Base-by-base conservation (phyloP, 768 basidiomycete species). In the Dioszegia crocea region DNA sequence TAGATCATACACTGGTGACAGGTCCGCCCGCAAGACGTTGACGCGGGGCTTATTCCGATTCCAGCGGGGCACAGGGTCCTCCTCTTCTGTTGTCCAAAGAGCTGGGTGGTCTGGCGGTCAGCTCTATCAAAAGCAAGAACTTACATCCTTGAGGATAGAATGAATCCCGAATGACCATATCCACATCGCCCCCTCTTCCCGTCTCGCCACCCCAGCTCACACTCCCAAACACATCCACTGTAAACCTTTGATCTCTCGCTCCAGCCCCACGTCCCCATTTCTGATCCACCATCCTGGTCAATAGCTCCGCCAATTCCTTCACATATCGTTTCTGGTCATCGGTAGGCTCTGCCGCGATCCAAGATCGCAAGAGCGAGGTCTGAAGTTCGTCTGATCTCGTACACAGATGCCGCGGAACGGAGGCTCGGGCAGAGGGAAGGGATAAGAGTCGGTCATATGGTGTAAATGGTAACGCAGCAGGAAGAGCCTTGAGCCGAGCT, bases 201-300 rank as follows among this genome's bases (percentile, higher is more conserved):
- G 71, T 71, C 55, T 74, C 64, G 23, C 75, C 75, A 24, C 71
- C 71, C 75, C 75, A 76, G 50, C 70, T 71, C 19, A 74, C 70
- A 61, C 73, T 74, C 23, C 75, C 75, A 61, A 74, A 76, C 16
- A 72, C 67, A 40, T 76, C 75, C 9, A 76, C 68, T n/a, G 61
- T 59, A 57, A 73, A 68, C 50, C 71, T 14, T 43, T 61, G 12
- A 43, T 55, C 58, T 38, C 57, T 47, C 38, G 47, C 27, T 39
- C 59, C 44, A n/a, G 5, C 41, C 27, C 27, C 14, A 45, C 49
- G 21, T 16, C 38, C 51, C 44, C 47, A 27, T 29, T 54, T 24
- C n/a, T 14, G 27, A 45, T 71, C 68, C 19, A 71, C 39, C 48
- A 57, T 38, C 4, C 16, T 19, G 1, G 59, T 64, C 41, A 71